Evolutionary conservation across 1,284 basidiomycete species (phyloP).

Genomic region (Boletus albobrunnescens): DNA sequence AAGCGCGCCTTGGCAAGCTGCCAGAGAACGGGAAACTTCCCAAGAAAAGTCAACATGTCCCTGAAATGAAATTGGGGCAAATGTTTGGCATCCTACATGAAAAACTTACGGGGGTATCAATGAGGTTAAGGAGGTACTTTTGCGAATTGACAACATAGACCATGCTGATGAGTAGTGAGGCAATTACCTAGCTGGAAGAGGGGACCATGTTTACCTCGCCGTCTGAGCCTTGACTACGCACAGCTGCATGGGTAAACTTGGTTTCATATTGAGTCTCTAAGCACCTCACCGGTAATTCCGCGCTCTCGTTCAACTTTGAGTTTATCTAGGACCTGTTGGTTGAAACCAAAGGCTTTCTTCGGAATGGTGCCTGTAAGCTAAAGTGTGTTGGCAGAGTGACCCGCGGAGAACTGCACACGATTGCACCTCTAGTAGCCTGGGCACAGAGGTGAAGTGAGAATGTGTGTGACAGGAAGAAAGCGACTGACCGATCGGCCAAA

Average conservation of each 20-base stretch:
- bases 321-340: conserved; percentile 91
- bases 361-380: conserved; percentile 87
- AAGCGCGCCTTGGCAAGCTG: conserved; percentile 92
- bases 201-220: conserved; percentile 59
- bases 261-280: background rate
- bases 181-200: background rate
- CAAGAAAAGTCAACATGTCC: conserved; percentile 97
- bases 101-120: conserved; percentile 83
- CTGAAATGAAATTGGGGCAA: conserved; percentile 35
- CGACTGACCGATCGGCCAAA: conserved; percentile 73
- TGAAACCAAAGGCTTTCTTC: conserved; percentile 58
- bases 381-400: conserved; percentile 9
- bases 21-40: conserved; percentile 91
- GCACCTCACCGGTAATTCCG: conserved; percentile 77
- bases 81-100: background rate
- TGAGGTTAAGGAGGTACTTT: conserved; percentile 84
- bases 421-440: conserved; percentile 65
- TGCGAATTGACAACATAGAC: conserved; percentile 54
- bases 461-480: background rate
- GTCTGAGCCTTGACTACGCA: conserved; percentile 82
- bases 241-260: conserved; percentile 4
- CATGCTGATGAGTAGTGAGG: conserved; percentile 55
- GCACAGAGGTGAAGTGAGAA: conserved; percentile 4
- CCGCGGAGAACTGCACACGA: background rate
- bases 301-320: conserved; percentile 95